Evolutionary conservation across 2,329 filamentous ascomycete genomes (phyloP), one percentile per base, ranked within the genome.

Genomic region (Botryotinia calthae): DNA sequence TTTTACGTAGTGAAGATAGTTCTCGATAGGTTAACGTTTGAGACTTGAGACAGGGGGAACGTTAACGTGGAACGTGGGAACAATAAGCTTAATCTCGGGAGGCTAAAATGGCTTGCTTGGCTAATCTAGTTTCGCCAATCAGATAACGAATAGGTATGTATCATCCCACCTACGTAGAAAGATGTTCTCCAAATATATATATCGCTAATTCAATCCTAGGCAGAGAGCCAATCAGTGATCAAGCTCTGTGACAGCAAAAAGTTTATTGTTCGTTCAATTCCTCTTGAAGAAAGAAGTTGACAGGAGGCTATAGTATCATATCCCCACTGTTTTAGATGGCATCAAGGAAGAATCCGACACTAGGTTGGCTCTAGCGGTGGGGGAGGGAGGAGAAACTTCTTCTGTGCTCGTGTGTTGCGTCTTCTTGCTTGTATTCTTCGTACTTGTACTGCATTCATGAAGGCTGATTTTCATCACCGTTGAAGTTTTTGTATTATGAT

Each of bases 41-140:
- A 51, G 9, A 28, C 31, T 40, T 54, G 64, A 66, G 31, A 51
- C 44, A 51, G 63, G 31, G 22, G 46, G 44, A 66, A 34, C 3
- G 51, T 56, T 31, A 66, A 34, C 3, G 51, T 56, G 51, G 51
- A 56, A 56, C 51, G 46, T 66, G 64, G 46, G 22, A 51, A 54
- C 14, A 66, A 54, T 66, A 66, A 66, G 46, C 64, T 66, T 66
- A 66, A 66, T 66, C 37, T 66, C 31, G 64, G 46, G n/a, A 66
- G 51, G 25, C 46, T 54, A 40, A 65, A 25, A 48, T 44, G n/a
- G 61, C 20, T 31, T 31, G 16, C 40, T 51, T 51, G 63, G 25
- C 63, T 66, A 28, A 37, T 40, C 6, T 40, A 48, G 2, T 10
- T n/a, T 54, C 14, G n/a, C 64, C 64, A 66, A 66, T 66, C n/a